Percentiles rank a stretch among this genome's conserved stretches.
Conservation (phyloP, 371 early-diverging fungal genomes). For the Actinomucor elegans region DNA sequence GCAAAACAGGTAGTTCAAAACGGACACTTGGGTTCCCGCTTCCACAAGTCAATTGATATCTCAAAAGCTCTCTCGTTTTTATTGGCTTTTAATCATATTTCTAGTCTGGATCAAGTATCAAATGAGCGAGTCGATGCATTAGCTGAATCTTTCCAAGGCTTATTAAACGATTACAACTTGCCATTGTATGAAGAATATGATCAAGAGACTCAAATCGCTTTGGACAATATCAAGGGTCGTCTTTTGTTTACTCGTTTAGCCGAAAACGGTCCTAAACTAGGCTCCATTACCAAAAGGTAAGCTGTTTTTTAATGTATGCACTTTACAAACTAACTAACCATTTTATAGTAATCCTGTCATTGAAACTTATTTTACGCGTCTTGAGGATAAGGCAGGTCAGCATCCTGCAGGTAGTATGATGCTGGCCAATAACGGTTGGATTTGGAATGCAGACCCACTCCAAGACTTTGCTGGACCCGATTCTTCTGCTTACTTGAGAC, state of each 20-base stretch:
- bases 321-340: not conserved
- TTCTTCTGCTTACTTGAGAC: conserved; percentile 86
- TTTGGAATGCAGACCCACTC: conserved; percentile 96
- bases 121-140: conserved; percentile 28
- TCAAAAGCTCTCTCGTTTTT: conserved; percentile 49
- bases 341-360: conserved; percentile 71
- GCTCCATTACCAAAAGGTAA: conserved; percentile 52
- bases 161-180: conserved; percentile 85
- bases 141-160: conserved; percentile 31
- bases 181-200: conserved; percentile 84
- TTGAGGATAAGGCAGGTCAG: conserved; percentile 42
- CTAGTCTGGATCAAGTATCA: conserved; percentile 14
- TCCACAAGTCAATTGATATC: conserved; percentile 48
- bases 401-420: conserved; percentile 63
- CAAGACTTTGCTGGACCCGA: conserved; percentile 87
- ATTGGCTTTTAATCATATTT: conserved; percentile 26
- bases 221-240: conserved; percentile 74
- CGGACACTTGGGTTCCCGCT: conserved; percentile 49
- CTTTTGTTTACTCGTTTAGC: conserved; percentile 88
- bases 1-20: conserved; percentile 32
- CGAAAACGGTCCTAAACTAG: conserved; percentile 62
- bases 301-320: not conserved
- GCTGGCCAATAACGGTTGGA: conserved; percentile 97
- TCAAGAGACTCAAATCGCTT: conserved; percentile 69
- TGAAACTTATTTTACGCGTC: conserved; percentile 90